Evolutionary conservation across 1,284 basidiomycete genomes (phyloP).

Genomic region (Ceratorhiza oryzae-sativae): DNA sequence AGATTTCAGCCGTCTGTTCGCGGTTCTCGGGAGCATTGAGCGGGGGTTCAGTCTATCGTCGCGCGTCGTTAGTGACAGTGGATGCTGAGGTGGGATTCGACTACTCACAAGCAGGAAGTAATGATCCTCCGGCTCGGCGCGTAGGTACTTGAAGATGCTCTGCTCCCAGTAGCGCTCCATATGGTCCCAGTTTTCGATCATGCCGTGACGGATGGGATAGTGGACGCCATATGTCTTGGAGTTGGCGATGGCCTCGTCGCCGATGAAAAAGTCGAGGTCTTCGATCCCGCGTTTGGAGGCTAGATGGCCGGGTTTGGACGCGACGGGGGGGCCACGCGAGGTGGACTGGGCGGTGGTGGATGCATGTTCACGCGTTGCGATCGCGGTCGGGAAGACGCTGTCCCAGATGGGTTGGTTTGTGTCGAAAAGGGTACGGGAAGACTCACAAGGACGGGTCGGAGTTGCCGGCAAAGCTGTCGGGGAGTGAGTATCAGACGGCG

Average conservation of each 20-base stretch:
- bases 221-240: constrained; percentile 94
- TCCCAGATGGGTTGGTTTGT: background rate
- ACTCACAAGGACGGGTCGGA: constrained; percentile 96
- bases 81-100: background rate
- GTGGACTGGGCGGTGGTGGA: constrained; percentile 59
- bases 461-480: constrained; percentile 93
- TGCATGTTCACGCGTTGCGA: constrained; percentile 72
- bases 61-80: constrained; percentile 39
- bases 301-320: constrained; percentile 87
- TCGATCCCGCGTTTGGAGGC: constrained; percentile 98
- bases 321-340: constrained; percentile 58
- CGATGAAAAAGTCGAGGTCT: constrained; percentile 99
- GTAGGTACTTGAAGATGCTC: constrained; percentile 99
- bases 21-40: constrained; percentile 98
- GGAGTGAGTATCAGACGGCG: constrained; percentile 29
- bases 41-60: constrained; percentile 89
- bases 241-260: constrained; percentile 96
- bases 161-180: constrained; percentile 99
- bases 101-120: constrained; percentile 90
- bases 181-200: constrained; percentile 99
- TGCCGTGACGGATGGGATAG: constrained; percentile 97
- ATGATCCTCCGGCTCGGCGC: constrained; percentile 99
- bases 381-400: constrained; percentile 95
- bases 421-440: constrained; percentile 41
- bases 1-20: constrained; percentile 99